These are phyloP conservation scores for Dactylorhiza incarnata DNA, from an alignment of 106 monocot genomes.

Conservation along the genomic window DNA sequence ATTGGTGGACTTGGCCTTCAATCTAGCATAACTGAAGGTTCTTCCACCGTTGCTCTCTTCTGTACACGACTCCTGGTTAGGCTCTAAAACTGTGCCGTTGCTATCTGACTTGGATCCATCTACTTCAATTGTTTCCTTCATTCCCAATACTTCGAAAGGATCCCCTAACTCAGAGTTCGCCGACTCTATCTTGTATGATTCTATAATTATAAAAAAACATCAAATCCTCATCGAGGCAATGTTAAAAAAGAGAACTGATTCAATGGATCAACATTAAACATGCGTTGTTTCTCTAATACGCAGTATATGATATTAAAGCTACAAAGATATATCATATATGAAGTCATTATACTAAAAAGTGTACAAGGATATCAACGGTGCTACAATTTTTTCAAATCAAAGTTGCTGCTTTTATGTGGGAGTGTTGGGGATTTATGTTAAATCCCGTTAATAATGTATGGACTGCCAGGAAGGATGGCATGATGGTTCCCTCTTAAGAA, in stretches of 20 bases:
- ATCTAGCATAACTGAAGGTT: constrained; percentile 66
- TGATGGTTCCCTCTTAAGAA: too few species aligned
- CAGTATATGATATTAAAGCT: background rate
- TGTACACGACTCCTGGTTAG: constrained; percentile 15
- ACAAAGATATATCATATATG: background rate
- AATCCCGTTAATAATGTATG: too few species aligned
- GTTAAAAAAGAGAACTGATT: background rate
- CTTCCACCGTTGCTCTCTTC: constrained; percentile 34
- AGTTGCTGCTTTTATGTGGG: background rate
- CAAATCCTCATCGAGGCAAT: background rate
- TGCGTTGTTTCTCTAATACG: background rate
- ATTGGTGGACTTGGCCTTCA: constrained; percentile 70
- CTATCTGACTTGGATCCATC: constrained; percentile 24
- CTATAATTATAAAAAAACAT: background rate
- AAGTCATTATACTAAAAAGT: background rate
- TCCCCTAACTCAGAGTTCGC: constrained; percentile 16
- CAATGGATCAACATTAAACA: background rate
- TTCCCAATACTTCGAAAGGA: constrained; percentile 21
- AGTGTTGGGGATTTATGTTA: background rate
- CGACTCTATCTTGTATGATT: constrained; percentile 17
- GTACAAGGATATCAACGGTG: background rate
- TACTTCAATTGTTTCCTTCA: constrained; percentile 14
- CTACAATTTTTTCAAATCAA: background rate
- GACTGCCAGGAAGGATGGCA: too few species aligned
- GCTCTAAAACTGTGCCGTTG: constrained; percentile 29